A percentile compares a stretch with the other conserved stretches of the same genome.
Conservation (phyloP, 2,329 filamentous ascomycete genomes). For the Xylariaceae sp. region DNA sequence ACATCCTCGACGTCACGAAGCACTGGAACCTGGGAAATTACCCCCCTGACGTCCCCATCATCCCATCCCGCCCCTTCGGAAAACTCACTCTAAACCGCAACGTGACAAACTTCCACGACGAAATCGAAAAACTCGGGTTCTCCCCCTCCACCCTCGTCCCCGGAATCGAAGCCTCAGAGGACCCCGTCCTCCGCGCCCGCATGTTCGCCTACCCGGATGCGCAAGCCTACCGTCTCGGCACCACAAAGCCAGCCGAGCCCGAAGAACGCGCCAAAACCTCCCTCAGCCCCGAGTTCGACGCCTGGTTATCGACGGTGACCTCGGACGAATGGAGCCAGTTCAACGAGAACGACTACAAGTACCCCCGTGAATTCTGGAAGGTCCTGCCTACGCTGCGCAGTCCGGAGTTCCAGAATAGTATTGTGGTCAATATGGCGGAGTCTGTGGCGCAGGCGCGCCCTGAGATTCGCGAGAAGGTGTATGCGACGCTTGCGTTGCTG, state of each 20-base stretch:
- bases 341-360: not conserved
- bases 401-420: not conserved
- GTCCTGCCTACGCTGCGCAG: not conserved
- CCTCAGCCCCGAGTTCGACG: not conserved
- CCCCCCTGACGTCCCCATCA: conserved; percentile 52
- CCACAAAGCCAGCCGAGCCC: conserved; percentile 36
- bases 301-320: not conserved
- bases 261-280: not conserved
- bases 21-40: conserved; percentile 60
- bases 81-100: not conserved
- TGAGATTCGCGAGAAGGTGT: not conserved
- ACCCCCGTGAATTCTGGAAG: not conserved
- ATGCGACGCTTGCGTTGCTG: not conserved
- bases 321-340: not conserved
- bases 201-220: conserved; percentile 59
- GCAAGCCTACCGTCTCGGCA: conserved; percentile 57
- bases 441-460: not conserved
- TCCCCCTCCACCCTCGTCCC: conserved; percentile 61
- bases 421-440: not conserved
- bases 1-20: conserved; percentile 65
- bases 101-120: conserved; percentile 56
- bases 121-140: conserved; percentile 66
- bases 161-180: conserved; percentile 62
- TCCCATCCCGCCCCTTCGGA: not conserved
- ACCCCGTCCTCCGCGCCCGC: conserved; percentile 57